Evolutionary conservation across 2,329 filamentous ascomycete genomes (phyloP), one percentile per base, ranked within the genome.

Genomic region (Fusarium odoratissimum): DNA sequence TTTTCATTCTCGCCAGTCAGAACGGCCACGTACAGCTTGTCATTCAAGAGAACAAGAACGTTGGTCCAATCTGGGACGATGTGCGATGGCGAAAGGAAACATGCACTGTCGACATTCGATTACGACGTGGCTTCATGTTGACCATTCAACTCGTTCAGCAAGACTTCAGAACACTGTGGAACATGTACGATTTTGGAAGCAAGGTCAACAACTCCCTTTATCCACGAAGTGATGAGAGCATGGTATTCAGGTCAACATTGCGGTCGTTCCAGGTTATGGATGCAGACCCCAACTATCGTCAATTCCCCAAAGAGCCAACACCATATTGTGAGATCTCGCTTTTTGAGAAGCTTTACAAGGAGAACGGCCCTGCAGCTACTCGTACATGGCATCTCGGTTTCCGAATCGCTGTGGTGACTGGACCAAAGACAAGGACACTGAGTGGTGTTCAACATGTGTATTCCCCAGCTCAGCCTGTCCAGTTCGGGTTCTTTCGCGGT

Each of bases 211-310:
- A 87, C 31, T 93, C 90, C 57, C 85, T 97, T 45, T 90, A 90
- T 40, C 90, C 91, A 11, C 88, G 90, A 44, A 85, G 86, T 35
- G 92, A 93, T 58, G 95, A 98, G 82, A 85, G 85, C 5, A 82
- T 92, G 62, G 86, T 92, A 5, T 94, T 93, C 79, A 90, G 91
- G 75, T 87, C 89, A 12, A 91, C 89, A 3, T 83, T 97, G 13
- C 89, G 90, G 48, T 89, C 91, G 31, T 94, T 97, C 72, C 93
- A 95, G 76, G 96, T 95, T 79, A 91, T 94, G 77, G 94, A 97
- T 77, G 87, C 91, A 3, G 88, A 90, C 74, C 85, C 90, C n/a
- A 87, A 92, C 65, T 87, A 92, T 19, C 88, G 90, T 64, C 86
- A 89, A 3, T 97, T 97, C 79, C 93, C 94, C 9, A 87, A 91